Percentiles rank a stretch among this genome's conserved stretches.
Evolutionary conservation across 495 filamentous ascomycete species (phyloP).

Genomic region (Aspergillus conjunctus): DNA sequence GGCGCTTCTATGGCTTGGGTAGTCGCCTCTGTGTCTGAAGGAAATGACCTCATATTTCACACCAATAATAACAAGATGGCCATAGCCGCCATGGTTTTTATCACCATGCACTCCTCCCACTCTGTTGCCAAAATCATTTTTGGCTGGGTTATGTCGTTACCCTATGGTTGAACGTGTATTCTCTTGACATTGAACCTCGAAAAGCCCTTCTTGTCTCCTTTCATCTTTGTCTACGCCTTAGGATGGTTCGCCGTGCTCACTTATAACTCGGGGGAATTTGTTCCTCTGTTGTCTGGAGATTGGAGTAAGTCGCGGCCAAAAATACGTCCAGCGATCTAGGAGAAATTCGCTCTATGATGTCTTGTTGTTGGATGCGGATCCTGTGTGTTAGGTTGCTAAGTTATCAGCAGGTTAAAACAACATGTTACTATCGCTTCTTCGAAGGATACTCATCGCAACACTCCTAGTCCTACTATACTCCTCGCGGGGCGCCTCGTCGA

Average conservation of each 20-base stretch:
- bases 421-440: conserved; percentile 24
- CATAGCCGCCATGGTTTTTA: conserved; percentile 17
- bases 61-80: conserved; percentile 22
- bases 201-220: conserved; percentile 4
- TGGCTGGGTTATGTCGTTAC: neutral
- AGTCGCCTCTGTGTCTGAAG: conserved; percentile 19
- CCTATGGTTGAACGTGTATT: neutral
- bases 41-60: conserved; percentile 19
- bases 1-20: conserved; percentile 9
- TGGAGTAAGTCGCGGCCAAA: conserved; percentile 24
- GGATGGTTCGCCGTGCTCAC: conserved; percentile 30
- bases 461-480: conserved; percentile 27
- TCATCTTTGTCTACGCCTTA: conserved; percentile 16
- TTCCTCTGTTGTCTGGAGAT: conserved; percentile 24
- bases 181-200: neutral
- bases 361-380: neutral
- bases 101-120: conserved; percentile 16
- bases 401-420: conserved; percentile 18
- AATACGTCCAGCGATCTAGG: too few species aligned
- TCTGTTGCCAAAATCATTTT: conserved; percentile 4
- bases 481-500: conserved; percentile 21
- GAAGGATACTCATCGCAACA: conserved; percentile 17
- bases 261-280: conserved; percentile 33
- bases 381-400: conserved; percentile 1
- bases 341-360: neutral